These are phyloP conservation scores for Penicillium expansum DNA, from an alignment of 2,329 filamentous ascomycete species.

Conservation along the genomic window DNA sequence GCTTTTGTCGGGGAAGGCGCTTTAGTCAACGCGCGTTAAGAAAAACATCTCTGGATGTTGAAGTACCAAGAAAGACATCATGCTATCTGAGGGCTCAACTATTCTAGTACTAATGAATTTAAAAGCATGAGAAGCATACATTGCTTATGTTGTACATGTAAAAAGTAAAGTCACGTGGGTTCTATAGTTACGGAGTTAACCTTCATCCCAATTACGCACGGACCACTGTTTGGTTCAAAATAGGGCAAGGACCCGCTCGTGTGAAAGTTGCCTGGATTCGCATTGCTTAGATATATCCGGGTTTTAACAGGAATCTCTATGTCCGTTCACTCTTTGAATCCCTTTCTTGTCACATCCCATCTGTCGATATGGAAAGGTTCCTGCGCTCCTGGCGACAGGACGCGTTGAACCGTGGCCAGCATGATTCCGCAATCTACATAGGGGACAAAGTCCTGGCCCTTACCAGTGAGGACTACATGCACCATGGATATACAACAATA, in stretches of 20 bases:
- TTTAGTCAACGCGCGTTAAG: no score
- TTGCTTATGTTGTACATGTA: no score
- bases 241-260: conserved; percentile 19
- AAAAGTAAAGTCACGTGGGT: no score
- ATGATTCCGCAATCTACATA: conserved; percentile 94
- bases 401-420: conserved; percentile 91
- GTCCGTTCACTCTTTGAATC: conserved; percentile 7
- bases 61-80: no score
- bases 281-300: background rate
- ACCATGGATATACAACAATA: background rate
- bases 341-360: background rate
- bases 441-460: conserved; percentile 94
- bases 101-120: no score
- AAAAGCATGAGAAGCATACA: no score
- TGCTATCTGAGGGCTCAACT: no score
- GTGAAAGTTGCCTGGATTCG: conserved; percentile 3
- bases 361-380: conserved; percentile 75
- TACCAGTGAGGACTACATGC: conserved; percentile 61
- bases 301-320: conserved; percentile 5
- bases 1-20: no score
- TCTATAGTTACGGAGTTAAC: no score
- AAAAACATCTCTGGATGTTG: no score
- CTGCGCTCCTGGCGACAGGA: conserved; percentile 93
- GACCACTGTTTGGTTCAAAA: conserved; percentile 22
- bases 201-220: no score